phyloP scores from a whole-genome alignment of 139 green algal species.

The Auxenochlorella pyrenoidosa region DNA sequence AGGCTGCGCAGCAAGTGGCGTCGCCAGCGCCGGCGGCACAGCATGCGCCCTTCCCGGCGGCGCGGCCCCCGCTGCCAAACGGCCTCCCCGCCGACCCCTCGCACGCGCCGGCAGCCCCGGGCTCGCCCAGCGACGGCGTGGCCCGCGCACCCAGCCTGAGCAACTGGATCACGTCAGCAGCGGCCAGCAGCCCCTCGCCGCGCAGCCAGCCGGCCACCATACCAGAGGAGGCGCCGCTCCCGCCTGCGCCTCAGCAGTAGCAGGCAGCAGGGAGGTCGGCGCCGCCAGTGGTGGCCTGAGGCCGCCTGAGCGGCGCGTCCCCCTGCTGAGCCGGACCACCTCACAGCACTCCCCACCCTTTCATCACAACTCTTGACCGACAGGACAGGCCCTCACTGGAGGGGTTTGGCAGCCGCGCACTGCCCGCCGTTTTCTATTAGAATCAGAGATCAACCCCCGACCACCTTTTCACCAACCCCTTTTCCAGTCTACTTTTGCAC shows the following conservation, averaged over 20 bases:
- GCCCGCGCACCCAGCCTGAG: constrained; percentile 25
- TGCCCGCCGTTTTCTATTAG: too few species aligned
- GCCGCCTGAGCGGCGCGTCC: too few species aligned
- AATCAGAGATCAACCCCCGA: too few species aligned
- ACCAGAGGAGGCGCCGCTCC: background rate
- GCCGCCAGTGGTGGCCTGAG: too few species aligned
- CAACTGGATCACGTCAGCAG: constrained; percentile 22
- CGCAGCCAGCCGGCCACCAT: constrained; percentile 21
- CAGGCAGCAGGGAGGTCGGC: too few species aligned
- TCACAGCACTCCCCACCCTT: too few species aligned
- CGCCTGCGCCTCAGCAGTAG: background rate
- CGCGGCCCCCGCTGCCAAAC: constrained; percentile 25
- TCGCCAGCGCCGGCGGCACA: background rate
- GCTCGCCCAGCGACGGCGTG: background rate
- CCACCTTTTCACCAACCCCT: too few species aligned
- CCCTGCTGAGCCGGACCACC: too few species aligned
- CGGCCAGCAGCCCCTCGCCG: constrained; percentile 17
- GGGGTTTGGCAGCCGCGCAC: too few species aligned
- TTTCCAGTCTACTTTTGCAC: too few species aligned
- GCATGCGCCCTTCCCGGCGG: constrained; percentile 52
- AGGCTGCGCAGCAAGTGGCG: background rate
- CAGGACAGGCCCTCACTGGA: too few species aligned
- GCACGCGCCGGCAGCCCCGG: background rate
- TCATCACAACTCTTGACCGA: too few species aligned
- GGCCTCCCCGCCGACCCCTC: background rate